phyloP scores from a whole-genome alignment of 2,329 filamentous ascomycete species.

The Chaetomium sp. region DNA sequence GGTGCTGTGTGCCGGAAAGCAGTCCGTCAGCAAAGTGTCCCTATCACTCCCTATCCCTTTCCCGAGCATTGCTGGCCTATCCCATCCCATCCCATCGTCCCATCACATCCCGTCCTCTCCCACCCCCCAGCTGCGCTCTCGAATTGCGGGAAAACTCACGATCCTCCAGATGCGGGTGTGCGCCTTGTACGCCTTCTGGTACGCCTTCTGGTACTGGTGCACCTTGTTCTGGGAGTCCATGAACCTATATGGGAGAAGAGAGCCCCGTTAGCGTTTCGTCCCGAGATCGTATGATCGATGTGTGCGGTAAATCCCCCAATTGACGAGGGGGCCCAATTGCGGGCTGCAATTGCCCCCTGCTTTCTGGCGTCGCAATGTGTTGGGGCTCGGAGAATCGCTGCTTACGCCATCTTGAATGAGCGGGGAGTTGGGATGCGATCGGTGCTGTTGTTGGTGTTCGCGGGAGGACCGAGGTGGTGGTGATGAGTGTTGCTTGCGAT shows the following conservation, averaged over 20 bases:
- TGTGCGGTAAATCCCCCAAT: constrained; percentile 13
- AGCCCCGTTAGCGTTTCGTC: constrained; percentile 36
- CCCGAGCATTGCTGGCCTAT: background rate
- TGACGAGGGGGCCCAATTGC: background rate
- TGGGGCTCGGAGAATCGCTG: constrained; percentile 6
- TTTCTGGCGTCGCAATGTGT: background rate
- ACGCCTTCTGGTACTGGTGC: constrained; percentile 71
- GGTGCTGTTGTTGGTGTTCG: constrained; percentile 10
- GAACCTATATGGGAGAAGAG: constrained; percentile 45
- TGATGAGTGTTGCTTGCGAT: constrained; percentile 20
- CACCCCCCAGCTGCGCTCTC: background rate
- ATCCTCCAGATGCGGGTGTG: constrained; percentile 76
- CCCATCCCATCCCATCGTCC: constrained; percentile 9
- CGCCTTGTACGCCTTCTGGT: constrained; percentile 71
- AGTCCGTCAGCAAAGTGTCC: background rate
- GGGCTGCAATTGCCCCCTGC: background rate
- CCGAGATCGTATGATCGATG: constrained; percentile 29
- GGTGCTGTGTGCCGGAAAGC: constrained; percentile 50
- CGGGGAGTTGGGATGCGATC: constrained; percentile 14
- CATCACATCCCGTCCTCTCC: background rate
- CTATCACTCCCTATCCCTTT: background rate
- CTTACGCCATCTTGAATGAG: constrained; percentile 30
- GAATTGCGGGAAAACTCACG: constrained; percentile 55
- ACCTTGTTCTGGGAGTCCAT: constrained; percentile 77
- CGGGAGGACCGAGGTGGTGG: constrained; percentile 15